phyloP scores from a whole-genome alignment of 768 basidiomycete genomes.

The Kwoniella sp. region DNA sequence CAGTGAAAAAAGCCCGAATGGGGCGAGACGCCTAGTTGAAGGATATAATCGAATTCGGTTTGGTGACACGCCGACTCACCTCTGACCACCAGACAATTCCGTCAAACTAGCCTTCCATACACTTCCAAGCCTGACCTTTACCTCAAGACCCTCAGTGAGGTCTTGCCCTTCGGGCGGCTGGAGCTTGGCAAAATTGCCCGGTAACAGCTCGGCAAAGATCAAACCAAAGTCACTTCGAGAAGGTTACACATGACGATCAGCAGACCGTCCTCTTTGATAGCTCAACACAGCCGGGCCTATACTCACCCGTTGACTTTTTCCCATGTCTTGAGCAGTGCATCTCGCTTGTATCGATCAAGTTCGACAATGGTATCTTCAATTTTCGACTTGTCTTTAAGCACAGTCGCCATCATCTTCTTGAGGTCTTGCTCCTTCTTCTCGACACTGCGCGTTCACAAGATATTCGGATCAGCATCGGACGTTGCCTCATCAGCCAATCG shows the following conservation, averaged over 20 bases:
- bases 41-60: too few species aligned
- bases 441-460: conserved; percentile 63
- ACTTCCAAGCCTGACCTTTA: conserved; percentile 89
- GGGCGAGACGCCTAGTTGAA: too few species aligned
- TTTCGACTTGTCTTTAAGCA: conserved; percentile 88
- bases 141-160: conserved; percentile 91
- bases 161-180: conserved; percentile 92
- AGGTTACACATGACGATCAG: background rate
- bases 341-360: conserved; percentile 89
- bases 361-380: conserved; percentile 92
- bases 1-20: too few species aligned
- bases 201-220: conserved; percentile 92
- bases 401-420: conserved; percentile 82
- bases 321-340: conserved; percentile 93
- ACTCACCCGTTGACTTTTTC: conserved; percentile 87
- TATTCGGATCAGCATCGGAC: background rate
- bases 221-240: conserved; percentile 83
- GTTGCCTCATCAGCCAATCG: background rate
- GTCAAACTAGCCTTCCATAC: conserved; percentile 99
- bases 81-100: conserved; percentile 93
- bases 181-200: conserved; percentile 93
- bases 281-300: background rate
- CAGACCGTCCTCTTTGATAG: background rate
- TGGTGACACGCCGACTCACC: conserved; percentile 61
- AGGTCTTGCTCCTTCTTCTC: conserved; percentile 89